Conservation (phyloP, 139 green algal species). For the Chlamydomonas schloesseri region DNA sequence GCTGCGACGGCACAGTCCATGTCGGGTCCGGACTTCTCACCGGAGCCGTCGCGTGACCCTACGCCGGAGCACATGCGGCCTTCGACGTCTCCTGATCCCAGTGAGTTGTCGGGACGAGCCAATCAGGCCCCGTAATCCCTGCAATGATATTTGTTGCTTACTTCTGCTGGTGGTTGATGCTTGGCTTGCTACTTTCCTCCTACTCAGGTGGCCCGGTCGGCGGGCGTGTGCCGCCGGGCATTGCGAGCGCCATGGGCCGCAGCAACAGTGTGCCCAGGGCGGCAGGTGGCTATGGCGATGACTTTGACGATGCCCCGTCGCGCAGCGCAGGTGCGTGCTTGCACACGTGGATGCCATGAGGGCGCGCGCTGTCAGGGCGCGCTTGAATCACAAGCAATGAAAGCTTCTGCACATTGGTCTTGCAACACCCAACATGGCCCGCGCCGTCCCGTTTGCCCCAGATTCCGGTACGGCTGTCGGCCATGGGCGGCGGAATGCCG, state of each 20-base stretch:
- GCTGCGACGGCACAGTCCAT: neutral
- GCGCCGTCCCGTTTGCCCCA: neutral
- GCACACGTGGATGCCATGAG: too few relatives aligned
- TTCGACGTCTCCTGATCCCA: constrained; percentile 9
- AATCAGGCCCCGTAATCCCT: too few relatives aligned
- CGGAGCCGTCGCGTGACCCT: constrained; percentile 18
- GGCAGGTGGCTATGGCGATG: neutral
- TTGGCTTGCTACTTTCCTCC: too few relatives aligned
- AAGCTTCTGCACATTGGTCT: too few relatives aligned
- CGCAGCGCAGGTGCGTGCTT: constrained; percentile 15
- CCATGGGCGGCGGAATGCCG: neutral
- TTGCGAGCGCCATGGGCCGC: neutral
- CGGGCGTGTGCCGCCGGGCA: neutral
- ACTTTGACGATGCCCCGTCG: neutral
- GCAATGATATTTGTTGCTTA: too few relatives aligned
- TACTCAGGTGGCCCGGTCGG: neutral
- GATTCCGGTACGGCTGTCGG: neutral
- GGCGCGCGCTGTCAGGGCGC: too few relatives aligned
- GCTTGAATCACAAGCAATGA: too few relatives aligned
- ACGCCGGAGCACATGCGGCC: constrained; percentile 26
- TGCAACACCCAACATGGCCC: too few relatives aligned
- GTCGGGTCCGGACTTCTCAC: neutral
- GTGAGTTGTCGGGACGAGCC: too few relatives aligned
- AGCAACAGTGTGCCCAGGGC: neutral
- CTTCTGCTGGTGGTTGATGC: too few relatives aligned